Base-by-base conservation (phyloP, 1,284 basidiomycete species). In the Cystobasidium pallidum region DNA sequence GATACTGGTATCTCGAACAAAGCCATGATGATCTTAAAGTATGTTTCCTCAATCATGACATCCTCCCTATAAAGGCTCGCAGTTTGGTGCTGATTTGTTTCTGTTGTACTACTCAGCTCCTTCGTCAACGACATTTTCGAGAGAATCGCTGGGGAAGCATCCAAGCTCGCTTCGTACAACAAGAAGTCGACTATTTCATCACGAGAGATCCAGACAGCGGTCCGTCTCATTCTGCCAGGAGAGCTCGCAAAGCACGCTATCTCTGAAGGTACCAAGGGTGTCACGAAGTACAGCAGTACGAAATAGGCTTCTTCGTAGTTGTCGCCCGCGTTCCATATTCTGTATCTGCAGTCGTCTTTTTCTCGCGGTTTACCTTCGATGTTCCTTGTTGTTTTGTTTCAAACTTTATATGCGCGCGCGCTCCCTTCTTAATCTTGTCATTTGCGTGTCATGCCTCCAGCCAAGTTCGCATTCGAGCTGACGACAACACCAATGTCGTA, bases 101-200 rank as follows among this genome's bases (percentile, higher is more conserved):
- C 55, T 54, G 36, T 45, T 36, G 39, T 17, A 19, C 52, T 36
- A 15, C 15, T 17, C 68, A 71, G 68, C 77, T 78, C 77, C 62
- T 83, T 83, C 75, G 82, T 83, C 75, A 81, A 82, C 76, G 82
- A 83, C 77, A 82, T 83, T 77, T 83, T 83, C 73, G 82, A 83
- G 79, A 80, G 82, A 75, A 80, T 83, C 74, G 77, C 71, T 34
- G 30, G 39, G 32, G 76, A 77, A 63, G 77, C 77, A 24, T 75
- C 75, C 67, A 76, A 92, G 84, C 89, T 94, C 76, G 91, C 91
- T 51, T 86, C 89, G 3, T 94, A 94, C 86, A 93, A 91, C 75
- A 92, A 93, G 86, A 92, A 92, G 84, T 93, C 91, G 15, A 94
- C 92, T 72, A 94, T 94, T 83, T 93, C 92, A 70, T 93, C 91